Percentiles rank a stretch among this genome's conserved stretches.
phyloP scores from a whole-genome alignment of 2,329 filamentous ascomycete species.

The Shiraia bambusicola region DNA sequence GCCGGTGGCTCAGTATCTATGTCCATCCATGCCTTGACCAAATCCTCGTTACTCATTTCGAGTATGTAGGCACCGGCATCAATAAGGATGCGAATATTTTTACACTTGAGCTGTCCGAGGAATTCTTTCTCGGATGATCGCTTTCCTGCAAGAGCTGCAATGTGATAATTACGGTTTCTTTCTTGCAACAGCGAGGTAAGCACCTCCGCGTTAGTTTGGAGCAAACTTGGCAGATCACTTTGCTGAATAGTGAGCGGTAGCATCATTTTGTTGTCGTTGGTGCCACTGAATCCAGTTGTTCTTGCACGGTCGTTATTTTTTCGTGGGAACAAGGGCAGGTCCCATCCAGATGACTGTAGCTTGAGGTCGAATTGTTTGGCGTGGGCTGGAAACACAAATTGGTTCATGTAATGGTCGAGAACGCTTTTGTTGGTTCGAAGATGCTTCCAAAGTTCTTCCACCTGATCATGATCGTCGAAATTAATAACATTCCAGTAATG shows the following conservation, averaged over 20 bases:
- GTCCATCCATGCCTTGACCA: too few species aligned
- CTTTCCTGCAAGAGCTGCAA: conserved; percentile 18
- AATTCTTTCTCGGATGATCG: conserved; percentile 42
- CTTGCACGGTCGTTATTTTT: not conserved
- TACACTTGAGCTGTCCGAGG: conserved; percentile 40
- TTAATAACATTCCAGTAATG: conserved; percentile 49
- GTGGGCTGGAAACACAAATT: conserved; percentile 60
- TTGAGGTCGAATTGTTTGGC: conserved; percentile 64
- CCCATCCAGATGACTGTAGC: conserved; percentile 65
- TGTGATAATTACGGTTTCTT: conserved; percentile 50
- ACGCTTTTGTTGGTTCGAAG: conserved; percentile 53
- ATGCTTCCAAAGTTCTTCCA: conserved; percentile 42
- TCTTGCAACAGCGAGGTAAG: conserved; percentile 57
- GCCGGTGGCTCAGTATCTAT: conserved; percentile 40
- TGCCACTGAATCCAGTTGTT: conserved; percentile 68
- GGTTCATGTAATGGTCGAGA: conserved; percentile 62
- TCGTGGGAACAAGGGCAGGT: conserved; percentile 57
- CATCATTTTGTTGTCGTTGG: conserved; percentile 59
- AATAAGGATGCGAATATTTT: conserved; percentile 58
- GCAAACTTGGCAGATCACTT: conserved; percentile 53
- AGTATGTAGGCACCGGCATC: conserved; percentile 47
- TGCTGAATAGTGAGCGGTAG: conserved; percentile 59
- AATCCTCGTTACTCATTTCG: too few species aligned
- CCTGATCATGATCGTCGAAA: conserved; percentile 52
- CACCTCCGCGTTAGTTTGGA: conserved; percentile 66